Base-by-base conservation (phyloP, 371 early-diverging fungal genomes). In the Mycotypha africana region DNA sequence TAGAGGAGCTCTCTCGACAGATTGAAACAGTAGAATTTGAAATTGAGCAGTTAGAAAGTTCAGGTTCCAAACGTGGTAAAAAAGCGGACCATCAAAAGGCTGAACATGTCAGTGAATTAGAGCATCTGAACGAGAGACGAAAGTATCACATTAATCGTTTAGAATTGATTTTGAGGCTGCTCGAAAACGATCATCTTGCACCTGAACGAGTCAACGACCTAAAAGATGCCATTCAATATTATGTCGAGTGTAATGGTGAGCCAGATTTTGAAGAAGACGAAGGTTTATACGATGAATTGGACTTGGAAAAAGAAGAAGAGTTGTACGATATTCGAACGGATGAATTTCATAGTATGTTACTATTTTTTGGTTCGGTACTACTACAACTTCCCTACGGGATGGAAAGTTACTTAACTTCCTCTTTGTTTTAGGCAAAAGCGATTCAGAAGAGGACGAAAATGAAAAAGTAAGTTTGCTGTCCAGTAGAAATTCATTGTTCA, bases 261-360 rank as follows among this genome's bases (percentile, higher is more conserved):
- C 86, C 85, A 17, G 92, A 91, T 53, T 95, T 91, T 67, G 85
- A 81, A 34, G 96, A 96, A 53, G 88, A 95, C 53, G 95, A 94
- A 50, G 80, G 69, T 38, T 79, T 97, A 17, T 97, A 97, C 65
- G 93, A 96, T 47, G 92, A 93, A 23, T 62, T 97, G 53, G 83
- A 90, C 59, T 73, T 97, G 40, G 91, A 90, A 45, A 93, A 93
- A 44, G 93, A 87, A 41, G 89, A 92, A 23, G 90, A 89, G 49
- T 65, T 84, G 5, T 88, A 74, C 67, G 76, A 74, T 19, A 74
- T 86, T 26, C 59, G 67, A 34, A 72, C 72, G 30, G 81, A 80
- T 15, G 84, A 82, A 28, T 52, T 40, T 24, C 52, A 58, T 17
- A 51, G 72, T 72, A 58, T 45, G 54, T 22, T 35, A 24, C 17